Percentiles rank a stretch among this genome's conserved stretches.
phyloP scores from a whole-genome alignment of 2,329 filamentous ascomycete species.

The Magnaporthiopsis incrustans region DNA sequence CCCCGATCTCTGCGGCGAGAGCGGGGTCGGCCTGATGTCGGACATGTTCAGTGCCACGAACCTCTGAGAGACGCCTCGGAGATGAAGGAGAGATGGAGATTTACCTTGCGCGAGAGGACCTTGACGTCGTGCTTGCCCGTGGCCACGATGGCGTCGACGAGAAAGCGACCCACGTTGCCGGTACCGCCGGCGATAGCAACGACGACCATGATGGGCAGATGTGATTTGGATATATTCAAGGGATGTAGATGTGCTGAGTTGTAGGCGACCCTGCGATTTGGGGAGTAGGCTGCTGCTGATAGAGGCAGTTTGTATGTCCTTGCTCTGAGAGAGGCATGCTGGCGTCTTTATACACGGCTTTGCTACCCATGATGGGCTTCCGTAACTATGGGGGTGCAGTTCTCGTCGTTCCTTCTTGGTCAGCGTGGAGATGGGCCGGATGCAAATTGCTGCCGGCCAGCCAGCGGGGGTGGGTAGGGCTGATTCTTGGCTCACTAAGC shows the following conservation, averaged over 20 bases:
- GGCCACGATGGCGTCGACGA: conserved; percentile 33
- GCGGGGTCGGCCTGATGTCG: conserved; percentile 4
- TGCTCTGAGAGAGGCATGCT: too few species aligned
- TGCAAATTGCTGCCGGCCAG: conserved; percentile 9
- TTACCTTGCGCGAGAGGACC: conserved; percentile 31
- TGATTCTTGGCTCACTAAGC: too few species aligned
- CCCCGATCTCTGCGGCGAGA: conserved; percentile 16
- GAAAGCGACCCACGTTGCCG: conserved; percentile 12
- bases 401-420: too few species aligned
- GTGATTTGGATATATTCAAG: too few species aligned
- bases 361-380: too few species aligned
- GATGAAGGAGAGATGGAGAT: not conserved
- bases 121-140: conserved; percentile 28
- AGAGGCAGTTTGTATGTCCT: too few species aligned
- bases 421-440: not conserved
- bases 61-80: not conserved
- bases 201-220: conserved; percentile 8
- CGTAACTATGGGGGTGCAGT: too few species aligned
- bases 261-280: too few species aligned
- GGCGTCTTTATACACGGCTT: too few species aligned
- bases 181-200: conserved; percentile 12
- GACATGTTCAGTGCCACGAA: not conserved
- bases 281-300: too few species aligned
- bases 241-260: too few species aligned
- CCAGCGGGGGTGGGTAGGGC: too few species aligned